Base-by-base conservation (phyloP, 2,329 filamentous ascomycete species). In the Phialemonium atrogriseum region DNA sequence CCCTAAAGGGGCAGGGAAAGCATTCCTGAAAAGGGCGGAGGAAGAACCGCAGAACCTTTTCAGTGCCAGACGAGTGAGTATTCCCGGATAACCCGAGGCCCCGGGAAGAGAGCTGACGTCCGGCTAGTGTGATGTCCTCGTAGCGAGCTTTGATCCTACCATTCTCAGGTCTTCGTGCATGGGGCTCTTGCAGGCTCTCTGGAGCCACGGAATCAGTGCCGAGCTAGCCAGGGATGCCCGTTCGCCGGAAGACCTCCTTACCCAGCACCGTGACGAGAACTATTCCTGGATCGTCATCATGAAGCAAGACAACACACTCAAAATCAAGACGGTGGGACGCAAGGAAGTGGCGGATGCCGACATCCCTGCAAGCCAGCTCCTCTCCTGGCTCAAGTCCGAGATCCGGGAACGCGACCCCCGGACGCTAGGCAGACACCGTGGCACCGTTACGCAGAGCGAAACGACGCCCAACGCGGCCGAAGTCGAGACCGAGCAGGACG, bases 261-360 rank as follows among this genome's bases (percentile, higher is more conserved):
- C 78, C 17, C 79, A 79, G 48, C 82, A 93, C 48, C 71, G 81
- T 10, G 82, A 87, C 35, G 81, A 86, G 43, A 70, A 70, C 17
- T 84, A 94, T 54, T 81, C 74, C 16, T 96, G 88, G 85, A 77
- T 94, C 37, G 75, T 95, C 22, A 82, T 93, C 39, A 79, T 94
- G 48, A 94, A 94, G 52, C 80, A 77, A 38, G 84, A 74, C 48
- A 79, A 73, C 47, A 78, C 64, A 59, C 68, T 93, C 28, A 94
- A 93, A 58, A 73, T 94, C 41, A 84, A 82, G 50, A 85, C 75
- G 10, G 73, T 88, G 49, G 72, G 77, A 19, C 77, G 79, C 37
- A 91, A 83, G 48, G 85, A 93, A 38, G 65, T 77, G 7, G 61
- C 68, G 17, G 86, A 93, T 45, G 74, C 72, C 5, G 91, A 96